Percentiles rank a stretch among this genome's conserved stretches.
Evolutionary conservation across 352 stramenopile species (phyloP).

Genomic region (Globisporangium mamillatum): DNA sequence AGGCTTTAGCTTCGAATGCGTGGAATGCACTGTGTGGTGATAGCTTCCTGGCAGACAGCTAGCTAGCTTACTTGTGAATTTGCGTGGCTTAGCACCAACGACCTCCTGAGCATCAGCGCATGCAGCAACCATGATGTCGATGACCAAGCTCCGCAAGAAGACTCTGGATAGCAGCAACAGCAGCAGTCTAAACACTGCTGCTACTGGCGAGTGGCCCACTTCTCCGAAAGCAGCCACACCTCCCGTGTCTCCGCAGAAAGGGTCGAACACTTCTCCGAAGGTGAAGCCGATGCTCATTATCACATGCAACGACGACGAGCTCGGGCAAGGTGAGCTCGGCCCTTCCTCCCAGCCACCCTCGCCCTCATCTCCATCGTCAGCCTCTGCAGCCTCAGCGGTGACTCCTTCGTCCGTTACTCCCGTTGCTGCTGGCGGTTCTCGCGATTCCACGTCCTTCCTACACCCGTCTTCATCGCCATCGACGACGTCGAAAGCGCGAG

Average conservation of each 20-base stretch:
- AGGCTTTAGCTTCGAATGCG: not conserved
- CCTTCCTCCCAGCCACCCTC: not conserved
- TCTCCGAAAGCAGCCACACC: not conserved
- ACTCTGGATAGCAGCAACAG: slow-evolving; percentile 7
- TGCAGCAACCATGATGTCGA: slow-evolving; percentile 9
- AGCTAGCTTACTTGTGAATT: not conserved
- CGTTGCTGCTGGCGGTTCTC: not conserved
- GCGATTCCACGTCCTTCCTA: not conserved
- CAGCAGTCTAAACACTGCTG: not conserved
- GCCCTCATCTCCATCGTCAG: not conserved
- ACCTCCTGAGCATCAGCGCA: not conserved
- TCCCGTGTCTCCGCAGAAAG: slow-evolving; percentile 11
- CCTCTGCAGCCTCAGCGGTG: not conserved
- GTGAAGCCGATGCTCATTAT: slow-evolving; percentile 21
- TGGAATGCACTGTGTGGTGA: not conserved
- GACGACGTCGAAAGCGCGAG: slow-evolving; percentile 14
- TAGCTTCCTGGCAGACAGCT: not conserved
- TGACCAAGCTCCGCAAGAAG: slow-evolving; percentile 12
- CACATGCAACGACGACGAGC: slow-evolving; percentile 11
- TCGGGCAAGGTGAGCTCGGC: not conserved
- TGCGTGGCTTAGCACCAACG: not conserved
- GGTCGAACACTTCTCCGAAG: slow-evolving; percentile 16
- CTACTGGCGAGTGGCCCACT: not conserved
- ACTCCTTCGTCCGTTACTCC: not conserved
- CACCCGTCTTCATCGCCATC: not conserved